phyloP scores from a whole-genome alignment of 768 basidiomycete species.

The Podaxis carcinomalis region DNA sequence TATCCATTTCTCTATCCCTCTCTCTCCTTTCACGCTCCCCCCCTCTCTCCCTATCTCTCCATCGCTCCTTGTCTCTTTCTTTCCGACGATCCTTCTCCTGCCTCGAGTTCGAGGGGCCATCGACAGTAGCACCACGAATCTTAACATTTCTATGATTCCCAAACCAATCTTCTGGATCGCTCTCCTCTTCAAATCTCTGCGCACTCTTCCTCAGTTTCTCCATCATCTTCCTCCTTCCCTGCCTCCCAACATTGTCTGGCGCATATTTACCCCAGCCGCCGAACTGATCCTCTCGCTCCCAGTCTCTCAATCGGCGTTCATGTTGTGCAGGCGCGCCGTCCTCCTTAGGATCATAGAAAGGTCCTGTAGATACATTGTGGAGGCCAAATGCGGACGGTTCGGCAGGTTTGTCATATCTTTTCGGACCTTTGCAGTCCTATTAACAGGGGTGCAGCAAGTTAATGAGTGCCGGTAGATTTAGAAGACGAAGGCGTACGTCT shows the following conservation, averaged over 20 bases:
- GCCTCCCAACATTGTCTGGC: constrained; percentile 62
- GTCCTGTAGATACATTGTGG: constrained; percentile 58
- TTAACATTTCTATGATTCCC: constrained; percentile 28
- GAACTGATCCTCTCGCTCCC: constrained; percentile 32
- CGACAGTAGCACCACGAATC: constrained; percentile 6
- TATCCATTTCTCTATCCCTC: constrained; percentile 1
- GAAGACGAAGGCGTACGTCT: constrained; percentile 50
- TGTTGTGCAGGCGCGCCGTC: constrained; percentile 22
- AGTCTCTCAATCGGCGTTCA: constrained; percentile 33
- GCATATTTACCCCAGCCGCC: constrained; percentile 39
- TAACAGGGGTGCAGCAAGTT: background rate
- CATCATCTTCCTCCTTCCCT: constrained; percentile 56
- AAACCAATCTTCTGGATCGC: constrained; percentile 71
- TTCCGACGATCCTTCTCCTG: constrained; percentile 4
- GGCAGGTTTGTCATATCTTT: constrained; percentile 35
- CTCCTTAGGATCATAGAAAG: constrained; percentile 50
- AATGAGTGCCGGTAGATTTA: background rate
- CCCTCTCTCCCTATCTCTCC: constrained; percentile 19
- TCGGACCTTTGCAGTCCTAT: constrained; percentile 57
- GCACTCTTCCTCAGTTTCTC: constrained; percentile 51
- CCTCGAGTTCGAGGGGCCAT: constrained; percentile 20
- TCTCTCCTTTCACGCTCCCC: constrained; percentile 9
- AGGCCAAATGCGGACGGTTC: constrained; percentile 68
- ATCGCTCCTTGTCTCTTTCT: constrained; percentile 11
- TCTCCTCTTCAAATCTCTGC: constrained; percentile 35